Evolutionary conservation across 2,329 filamentous ascomycete species (phyloP).

Genomic region (Drechslerella stenobrocha): DNA sequence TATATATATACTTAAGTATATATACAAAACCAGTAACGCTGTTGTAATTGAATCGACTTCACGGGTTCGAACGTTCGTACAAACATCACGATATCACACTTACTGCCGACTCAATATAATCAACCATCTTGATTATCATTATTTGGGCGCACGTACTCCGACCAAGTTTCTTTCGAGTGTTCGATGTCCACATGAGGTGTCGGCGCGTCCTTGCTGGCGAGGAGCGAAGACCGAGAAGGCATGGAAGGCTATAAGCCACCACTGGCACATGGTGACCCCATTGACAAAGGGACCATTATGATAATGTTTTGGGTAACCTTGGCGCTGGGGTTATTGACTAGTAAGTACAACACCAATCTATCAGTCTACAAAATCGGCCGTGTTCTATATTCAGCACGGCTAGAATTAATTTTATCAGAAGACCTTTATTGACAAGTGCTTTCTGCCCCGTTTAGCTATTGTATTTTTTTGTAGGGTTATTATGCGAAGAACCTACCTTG

Average conservation of each 20-base stretch:
- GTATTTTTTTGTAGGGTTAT: slow-evolving; percentile 13
- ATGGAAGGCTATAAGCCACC: slow-evolving; percentile 1
- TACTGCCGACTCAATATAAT: too few relatives aligned
- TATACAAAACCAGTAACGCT: too few relatives aligned
- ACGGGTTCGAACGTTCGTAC: too few relatives aligned
- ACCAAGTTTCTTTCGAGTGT: too few relatives aligned
- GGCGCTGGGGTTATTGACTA: neutral
- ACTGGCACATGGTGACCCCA: neutral
- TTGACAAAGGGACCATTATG: neutral
- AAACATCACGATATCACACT: too few relatives aligned
- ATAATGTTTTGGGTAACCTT: neutral
- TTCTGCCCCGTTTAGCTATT: slow-evolving; percentile 7
- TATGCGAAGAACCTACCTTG: slow-evolving; percentile 18
- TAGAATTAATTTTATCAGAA: too few relatives aligned
- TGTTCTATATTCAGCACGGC: too few relatives aligned
- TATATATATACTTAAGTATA: too few relatives aligned
- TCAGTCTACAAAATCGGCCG: neutral
- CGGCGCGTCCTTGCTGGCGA: neutral
- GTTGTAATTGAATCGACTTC: too few relatives aligned
- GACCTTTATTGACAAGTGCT: too few relatives aligned
- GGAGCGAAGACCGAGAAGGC: slow-evolving; percentile 3
- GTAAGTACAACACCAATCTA: neutral
- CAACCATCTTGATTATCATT: too few relatives aligned
- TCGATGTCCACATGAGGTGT: neutral
- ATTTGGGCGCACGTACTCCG: too few relatives aligned